Base-by-base conservation (phyloP, 768 basidiomycete genomes). In the Suillus sp. region DNA sequence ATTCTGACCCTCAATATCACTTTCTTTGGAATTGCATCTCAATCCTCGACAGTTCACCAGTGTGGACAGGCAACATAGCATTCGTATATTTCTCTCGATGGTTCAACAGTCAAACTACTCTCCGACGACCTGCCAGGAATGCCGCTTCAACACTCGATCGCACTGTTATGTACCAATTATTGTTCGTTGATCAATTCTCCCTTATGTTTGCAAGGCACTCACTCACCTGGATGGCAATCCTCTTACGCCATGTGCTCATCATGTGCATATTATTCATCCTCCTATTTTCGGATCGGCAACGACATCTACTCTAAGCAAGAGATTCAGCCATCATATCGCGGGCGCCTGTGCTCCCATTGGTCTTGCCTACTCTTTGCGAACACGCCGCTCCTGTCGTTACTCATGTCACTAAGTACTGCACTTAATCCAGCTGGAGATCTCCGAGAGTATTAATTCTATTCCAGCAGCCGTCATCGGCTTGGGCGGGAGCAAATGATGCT, bases 281-380 rank as follows among this genome's bases (percentile, higher is more conserved):
- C 56, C 56, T 57, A 57, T 57, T 57, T 57, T 57, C 38, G 56
- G 16, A 27, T 13, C 16, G 25, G 37, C 25, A 18, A 25, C 14
- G 8, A 35, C 22, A 4, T 38, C 35, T 56, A 25, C 35, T 9
- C 25, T 27, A 11, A 27, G 25, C 37, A 40, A 57, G 37, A 38
- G 6, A 20, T 38, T 27, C 25, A 35, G 6, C 10, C 25, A 30
- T 20, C 25, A 25, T 27, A 38, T 57, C 38, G 38, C 40, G 56
- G 18, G 18, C 37, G 27, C 22, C 27, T 40, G 38, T 27, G 1
- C 38, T 57, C 27, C 25, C 18, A 57, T 42, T 40, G 56, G 25
- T 40, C 18, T 11, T 13, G 20, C 30, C 25, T 20, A 30, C 37
- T 27, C 25, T 27, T 57, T 10, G 9, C 34, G 16, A 57, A 40